phyloP scores from a whole-genome alignment of 495 filamentous ascomycete species.

The Xylaria intraflava region DNA sequence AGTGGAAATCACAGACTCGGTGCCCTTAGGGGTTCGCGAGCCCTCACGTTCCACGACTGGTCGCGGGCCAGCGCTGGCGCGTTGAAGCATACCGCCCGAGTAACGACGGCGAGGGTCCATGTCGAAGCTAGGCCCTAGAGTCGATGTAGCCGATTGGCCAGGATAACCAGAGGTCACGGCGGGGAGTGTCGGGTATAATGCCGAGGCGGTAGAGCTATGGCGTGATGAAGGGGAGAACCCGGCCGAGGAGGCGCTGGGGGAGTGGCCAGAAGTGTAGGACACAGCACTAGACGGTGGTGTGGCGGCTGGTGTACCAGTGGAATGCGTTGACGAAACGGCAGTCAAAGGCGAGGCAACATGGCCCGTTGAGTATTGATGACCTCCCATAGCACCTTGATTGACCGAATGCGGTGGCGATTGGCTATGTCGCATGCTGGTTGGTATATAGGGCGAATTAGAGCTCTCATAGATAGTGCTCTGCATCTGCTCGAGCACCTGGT shows the following conservation, averaged over 20 bases:
- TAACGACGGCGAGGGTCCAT: constrained; percentile 75
- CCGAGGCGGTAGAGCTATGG: constrained; percentile 50
- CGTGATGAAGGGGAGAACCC: constrained; percentile 60
- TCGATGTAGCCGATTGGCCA: constrained; percentile 61
- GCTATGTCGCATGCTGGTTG: constrained; percentile 59
- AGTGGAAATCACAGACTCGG: constrained; percentile 32
- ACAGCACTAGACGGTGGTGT: constrained; percentile 84
- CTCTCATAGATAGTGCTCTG: constrained; percentile 91
- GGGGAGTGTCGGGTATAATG: constrained; percentile 80
- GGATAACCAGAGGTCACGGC: constrained; percentile 61
- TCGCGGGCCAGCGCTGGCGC: constrained; percentile 42
- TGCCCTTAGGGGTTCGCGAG: constrained; percentile 46
- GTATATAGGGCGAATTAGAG: constrained; percentile 49
- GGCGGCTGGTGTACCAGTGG: constrained; percentile 68
- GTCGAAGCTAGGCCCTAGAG: constrained; percentile 76
- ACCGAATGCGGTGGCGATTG: constrained; percentile 62
- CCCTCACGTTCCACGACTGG: constrained; percentile 45
- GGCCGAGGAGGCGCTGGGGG: constrained; percentile 60
- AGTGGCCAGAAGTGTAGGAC: constrained; percentile 81
- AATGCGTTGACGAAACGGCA: constrained; percentile 47
- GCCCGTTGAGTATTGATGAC: constrained; percentile 44
- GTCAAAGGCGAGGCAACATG: constrained; percentile 56
- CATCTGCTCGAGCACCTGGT: constrained; percentile 90
- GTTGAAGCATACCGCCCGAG: constrained; percentile 81
- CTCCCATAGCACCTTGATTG: constrained; percentile 35